A percentile compares a stretch with the other conserved stretches of the same genome.
These are phyloP conservation scores for Lipomyces sp. DNA, from an alignment of 805 yeast genomes.

Conservation along the genomic window DNA sequence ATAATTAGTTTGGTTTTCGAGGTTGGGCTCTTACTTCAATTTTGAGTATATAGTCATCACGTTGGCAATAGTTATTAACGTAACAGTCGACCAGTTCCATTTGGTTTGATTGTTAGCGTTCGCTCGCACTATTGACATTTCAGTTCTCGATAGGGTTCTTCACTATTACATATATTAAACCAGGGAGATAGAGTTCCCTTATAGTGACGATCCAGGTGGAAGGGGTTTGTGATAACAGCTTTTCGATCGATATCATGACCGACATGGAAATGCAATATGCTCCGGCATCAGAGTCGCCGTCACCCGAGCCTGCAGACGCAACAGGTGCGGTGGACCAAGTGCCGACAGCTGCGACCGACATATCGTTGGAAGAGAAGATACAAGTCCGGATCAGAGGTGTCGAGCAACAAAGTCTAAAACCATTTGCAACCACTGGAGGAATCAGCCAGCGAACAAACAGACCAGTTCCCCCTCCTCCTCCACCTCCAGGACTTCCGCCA, in stretches of 20 bases:
- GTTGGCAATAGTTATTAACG: not conserved
- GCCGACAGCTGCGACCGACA: not conserved
- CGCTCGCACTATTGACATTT: not conserved
- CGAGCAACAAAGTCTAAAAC: conserved; percentile 9
- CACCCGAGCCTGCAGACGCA: not conserved
- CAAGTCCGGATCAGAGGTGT: conserved; percentile 13
- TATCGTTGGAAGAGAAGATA: conserved; percentile 10
- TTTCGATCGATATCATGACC: not conserved
- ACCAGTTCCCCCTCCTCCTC: conserved; percentile 26
- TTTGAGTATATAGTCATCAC: not conserved
- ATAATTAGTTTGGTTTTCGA: not conserved
- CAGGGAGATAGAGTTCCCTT: not conserved
- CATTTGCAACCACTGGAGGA: conserved; percentile 6
- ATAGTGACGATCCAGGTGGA: not conserved
- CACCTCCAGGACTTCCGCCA: conserved; percentile 13
- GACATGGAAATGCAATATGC: conserved; percentile 9
- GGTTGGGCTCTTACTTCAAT: not conserved
- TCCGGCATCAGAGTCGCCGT: conserved; percentile 6
- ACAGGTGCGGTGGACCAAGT: not conserved
- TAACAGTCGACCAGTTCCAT: not conserved
- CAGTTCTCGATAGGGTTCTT: not conserved
- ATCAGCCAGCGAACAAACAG: conserved; percentile 15
- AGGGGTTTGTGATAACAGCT: not conserved
- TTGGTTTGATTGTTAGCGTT: not conserved
- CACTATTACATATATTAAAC: not conserved